These are phyloP conservation scores for Mortierella sp. DNA, from an alignment of 371 early-diverging fungal species.

Conservation along the genomic window DNA sequence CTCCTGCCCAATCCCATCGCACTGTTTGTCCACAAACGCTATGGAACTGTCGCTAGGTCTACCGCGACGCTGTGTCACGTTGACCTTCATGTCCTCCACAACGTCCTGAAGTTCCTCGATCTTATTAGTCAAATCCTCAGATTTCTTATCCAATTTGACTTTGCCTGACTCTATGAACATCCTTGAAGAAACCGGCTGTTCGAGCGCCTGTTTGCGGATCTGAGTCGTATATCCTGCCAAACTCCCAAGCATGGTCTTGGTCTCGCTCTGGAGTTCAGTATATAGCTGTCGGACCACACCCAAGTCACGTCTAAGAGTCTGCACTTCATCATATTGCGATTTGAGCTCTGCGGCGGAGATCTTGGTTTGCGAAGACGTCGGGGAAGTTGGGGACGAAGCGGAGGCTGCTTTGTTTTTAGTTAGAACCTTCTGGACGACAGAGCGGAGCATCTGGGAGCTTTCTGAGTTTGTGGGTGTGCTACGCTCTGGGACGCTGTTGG, in stretches of 20 bases:
- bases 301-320: conserved; percentile 66
- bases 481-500: conserved; percentile 12
- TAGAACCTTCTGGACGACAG: conserved; percentile 48
- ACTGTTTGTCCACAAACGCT: conserved; percentile 64
- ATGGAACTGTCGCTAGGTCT: conserved; percentile 72
- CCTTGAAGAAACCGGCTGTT: conserved; percentile 54
- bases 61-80: conserved; percentile 78
- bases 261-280: conserved; percentile 64
- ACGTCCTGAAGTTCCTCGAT: conserved; percentile 79
- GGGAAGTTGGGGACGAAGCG: background rate
- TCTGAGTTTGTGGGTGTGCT: conserved; percentile 8
- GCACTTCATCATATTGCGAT: conserved; percentile 60
- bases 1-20: conserved; percentile 60
- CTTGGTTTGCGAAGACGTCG: conserved; percentile 30
- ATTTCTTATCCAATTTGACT: conserved; percentile 66
- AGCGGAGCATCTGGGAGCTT: conserved; percentile 38
- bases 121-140: conserved; percentile 65
- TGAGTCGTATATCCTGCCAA: conserved; percentile 61
- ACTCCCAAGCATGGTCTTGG: conserved; percentile 58
- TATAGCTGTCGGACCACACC: conserved; percentile 73
- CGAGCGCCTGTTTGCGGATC: conserved; percentile 54
- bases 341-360: conserved; percentile 57
- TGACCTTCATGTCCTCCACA: conserved; percentile 81
- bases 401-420: conserved; percentile 26
- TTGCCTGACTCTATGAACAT: conserved; percentile 73